Conservation (phyloP, 805 yeast species). For the Ogataea ramenticola region DNA sequence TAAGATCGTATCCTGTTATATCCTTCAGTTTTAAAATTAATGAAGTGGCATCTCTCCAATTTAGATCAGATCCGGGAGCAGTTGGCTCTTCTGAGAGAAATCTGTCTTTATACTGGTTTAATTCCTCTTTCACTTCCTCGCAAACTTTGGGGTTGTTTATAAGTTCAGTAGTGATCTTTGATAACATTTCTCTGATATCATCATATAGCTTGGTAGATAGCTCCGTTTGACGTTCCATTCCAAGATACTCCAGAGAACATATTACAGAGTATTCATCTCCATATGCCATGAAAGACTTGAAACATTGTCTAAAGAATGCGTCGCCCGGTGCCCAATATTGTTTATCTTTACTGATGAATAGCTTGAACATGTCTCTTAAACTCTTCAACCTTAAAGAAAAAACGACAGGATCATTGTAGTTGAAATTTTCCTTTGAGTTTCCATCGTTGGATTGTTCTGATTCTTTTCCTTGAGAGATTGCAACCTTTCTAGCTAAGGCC, state of each 20-base stretch:
- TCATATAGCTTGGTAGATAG: conserved; percentile 1
- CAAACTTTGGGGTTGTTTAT: not conserved
- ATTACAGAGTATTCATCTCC: conserved; percentile 19
- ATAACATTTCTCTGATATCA: not conserved
- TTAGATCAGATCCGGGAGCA: conserved; percentile 3
- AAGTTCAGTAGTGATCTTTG: not conserved
- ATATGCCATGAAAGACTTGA: conserved; percentile 17
- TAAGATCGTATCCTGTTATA: not conserved
- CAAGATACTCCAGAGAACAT: conserved; percentile 18
- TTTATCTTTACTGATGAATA: conserved; percentile 6
- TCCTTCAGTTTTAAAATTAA: not conserved
- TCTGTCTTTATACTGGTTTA: too few species aligned
- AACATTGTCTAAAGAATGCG: conserved; percentile 9
- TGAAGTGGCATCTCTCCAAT: conserved; percentile 13
- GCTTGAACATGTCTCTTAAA: conserved; percentile 10
- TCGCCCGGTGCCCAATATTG: conserved; percentile 12
- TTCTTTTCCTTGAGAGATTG: too few species aligned
- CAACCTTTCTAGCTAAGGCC: too few species aligned
- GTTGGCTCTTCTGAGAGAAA: not conserved
- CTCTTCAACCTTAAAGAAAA: conserved; percentile 7
- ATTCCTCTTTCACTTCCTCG: not conserved
- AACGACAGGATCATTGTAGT: conserved; percentile 1
- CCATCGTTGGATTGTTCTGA: too few species aligned
- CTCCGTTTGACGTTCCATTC: conserved; percentile 9
- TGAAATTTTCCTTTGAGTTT: not conserved